Evolutionary conservation across 805 yeast species (phyloP), one percentile per base, ranked within the genome.

Genomic region (Kodamaea hsintzibuensis): DNA sequence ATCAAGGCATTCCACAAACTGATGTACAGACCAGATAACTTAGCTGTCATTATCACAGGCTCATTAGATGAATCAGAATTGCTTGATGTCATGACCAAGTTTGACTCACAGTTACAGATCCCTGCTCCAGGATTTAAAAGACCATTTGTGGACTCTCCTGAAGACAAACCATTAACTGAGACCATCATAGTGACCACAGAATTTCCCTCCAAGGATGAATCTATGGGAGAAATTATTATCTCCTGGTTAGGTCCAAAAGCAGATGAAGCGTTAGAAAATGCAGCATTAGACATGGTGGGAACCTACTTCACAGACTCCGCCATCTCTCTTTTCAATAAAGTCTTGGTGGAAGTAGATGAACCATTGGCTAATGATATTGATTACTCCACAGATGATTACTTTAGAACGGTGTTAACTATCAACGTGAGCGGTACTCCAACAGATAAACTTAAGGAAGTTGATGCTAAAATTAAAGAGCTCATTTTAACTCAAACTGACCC

Each of bases 201-300:
- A 55, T 95, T 95, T 63, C 97, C 98, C 1, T 98, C 95, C 62
- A 79, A 83, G 54, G 97, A 91, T 64, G 98, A 91, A 69, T 77
- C 88, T 10, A 82, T 85, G 69, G 96, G 97, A 38, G 95, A 89
- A 62, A 63, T 90, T 1, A 63, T 79, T 14, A 70, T 95, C 22
- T 75, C 88, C 2, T 92, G 96, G 93, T 78, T 89, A 49, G 98
- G 98, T 7, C 96, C 96, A 7, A 72, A 76, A 12, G 81, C 80
- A 39, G 64, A 69, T 8, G 82, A 86, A 42, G 65, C 75, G 12
- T 64, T 84, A 17, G 73, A 72, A 6, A 84, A 83, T 64, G 76
- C 85, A 42, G 98, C 97, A 0, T 67, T 91, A 17, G 88, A 88
- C 48, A 77, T 88, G 49, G 59, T 95, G 13, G 81, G 91, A 16